These are phyloP conservation scores for Cladosporium velox DNA, from an alignment of 2,329 filamentous ascomycete genomes.

Conservation along the genomic window DNA sequence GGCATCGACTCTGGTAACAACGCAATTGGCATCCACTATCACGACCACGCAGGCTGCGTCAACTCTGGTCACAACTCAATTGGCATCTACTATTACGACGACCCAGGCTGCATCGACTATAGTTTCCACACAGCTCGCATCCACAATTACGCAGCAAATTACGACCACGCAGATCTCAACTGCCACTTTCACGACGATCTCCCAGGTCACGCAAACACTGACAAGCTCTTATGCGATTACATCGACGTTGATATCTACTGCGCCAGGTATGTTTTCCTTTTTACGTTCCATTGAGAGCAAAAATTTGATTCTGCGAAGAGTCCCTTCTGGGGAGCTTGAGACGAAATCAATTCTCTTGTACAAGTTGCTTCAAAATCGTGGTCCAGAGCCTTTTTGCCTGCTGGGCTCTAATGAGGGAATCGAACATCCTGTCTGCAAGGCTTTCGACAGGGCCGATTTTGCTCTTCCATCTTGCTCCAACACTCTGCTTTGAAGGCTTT, in stretches of 20 bases:
- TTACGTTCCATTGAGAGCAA: neutral
- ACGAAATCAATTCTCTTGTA: neutral
- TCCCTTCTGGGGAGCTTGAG: neutral
- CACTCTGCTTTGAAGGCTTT: neutral
- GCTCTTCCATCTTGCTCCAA: neutral
- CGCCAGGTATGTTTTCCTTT: neutral
- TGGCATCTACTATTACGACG: neutral
- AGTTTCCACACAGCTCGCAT: neutral
- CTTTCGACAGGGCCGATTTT: neutral
- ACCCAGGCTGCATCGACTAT: constrained; percentile 8
- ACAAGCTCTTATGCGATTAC: constrained; percentile 16
- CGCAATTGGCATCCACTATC: too few relatives aligned
- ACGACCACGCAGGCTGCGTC: too few relatives aligned
- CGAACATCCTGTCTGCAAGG: neutral
- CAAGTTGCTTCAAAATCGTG: neutral
- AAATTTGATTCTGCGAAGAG: neutral
- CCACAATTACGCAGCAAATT: constrained; percentile 6
- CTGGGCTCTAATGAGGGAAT: too few relatives aligned
- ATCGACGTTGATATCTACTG: constrained; percentile 2
- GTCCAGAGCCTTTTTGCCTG: too few relatives aligned
- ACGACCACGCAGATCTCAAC: constrained; percentile 1
- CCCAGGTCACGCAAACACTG: constrained; percentile 8
- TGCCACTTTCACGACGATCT: constrained; percentile 13
- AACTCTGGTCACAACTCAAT: too few relatives aligned
- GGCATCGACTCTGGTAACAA: too few relatives aligned